Base-by-base conservation (phyloP, 176 grass and related monocot genomes). In the Eragrostis nindensis region DNA sequence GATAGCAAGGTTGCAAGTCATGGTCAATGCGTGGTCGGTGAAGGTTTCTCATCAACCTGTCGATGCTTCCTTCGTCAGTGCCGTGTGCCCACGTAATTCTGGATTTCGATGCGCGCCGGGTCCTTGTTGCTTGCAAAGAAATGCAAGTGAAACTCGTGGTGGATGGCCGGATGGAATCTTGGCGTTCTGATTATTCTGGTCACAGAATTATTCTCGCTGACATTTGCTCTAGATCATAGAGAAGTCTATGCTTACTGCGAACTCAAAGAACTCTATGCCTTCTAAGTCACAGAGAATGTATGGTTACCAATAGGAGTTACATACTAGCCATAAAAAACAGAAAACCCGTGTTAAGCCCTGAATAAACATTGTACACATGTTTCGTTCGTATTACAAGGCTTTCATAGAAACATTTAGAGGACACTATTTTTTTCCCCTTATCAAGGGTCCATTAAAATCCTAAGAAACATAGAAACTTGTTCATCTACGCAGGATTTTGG, bases 41-140 rank as follows among this genome's bases (percentile, higher is more conserved):
- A 47, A 27, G 56, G 32, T 62, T 62, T 46, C 15, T 45, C n/a
- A n/a, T 62, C 15, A 8, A 29, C 3, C 22, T 12, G 16, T 71
- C 21, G 2, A 30, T 11, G 18, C 66, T 7, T 69, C 5, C 17
- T 1, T 46, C 9, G 15, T 16, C 19, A 46, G 14, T n/a, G 21
- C 43, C 11, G 7, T 15, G 3, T 9, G 21, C 36, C 62, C 15
- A 6, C 5, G 48, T 25, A 48, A 17, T 27, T 18, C 17, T 21
- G 11, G 21, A 71, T 48, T 5, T 15, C 48, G 6, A 55, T 7
- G 6, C 17, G 14, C 48, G 48, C 48, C 3, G 48, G 50, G 17
- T 7, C 50, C 19, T 55, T 52, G 73, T 75, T 76, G 55, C 73
- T 76, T 76, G 39, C 5, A 61, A 61, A 7, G 7, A 76, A 76